A percentile compares a stretch with the other conserved stretches of the same genome.
Conservation (phyloP, 352 stramenopile genomes). For the Pseudoperonospora humuli region DNA sequence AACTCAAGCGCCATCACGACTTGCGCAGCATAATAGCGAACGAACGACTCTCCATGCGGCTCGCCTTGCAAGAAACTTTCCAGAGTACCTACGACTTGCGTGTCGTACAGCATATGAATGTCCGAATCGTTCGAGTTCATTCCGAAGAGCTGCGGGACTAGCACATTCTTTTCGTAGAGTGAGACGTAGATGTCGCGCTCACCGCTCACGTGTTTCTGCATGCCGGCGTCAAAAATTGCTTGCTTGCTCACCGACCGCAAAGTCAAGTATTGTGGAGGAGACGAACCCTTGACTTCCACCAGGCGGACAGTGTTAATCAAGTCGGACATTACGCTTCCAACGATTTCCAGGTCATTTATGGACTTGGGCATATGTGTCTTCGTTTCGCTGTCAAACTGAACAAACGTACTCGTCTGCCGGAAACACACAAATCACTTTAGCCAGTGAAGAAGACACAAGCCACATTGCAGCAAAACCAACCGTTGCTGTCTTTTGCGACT, state of each 20-base stretch:
- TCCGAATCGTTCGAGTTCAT: conserved; percentile 75
- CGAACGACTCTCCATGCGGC: conserved; percentile 63
- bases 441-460: neutral
- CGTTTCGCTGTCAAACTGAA: conserved; percentile 52
- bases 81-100: conserved; percentile 73
- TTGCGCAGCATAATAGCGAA: conserved; percentile 82
- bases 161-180: conserved; percentile 67
- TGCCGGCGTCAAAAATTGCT: conserved; percentile 64
- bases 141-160: conserved; percentile 58
- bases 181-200: conserved; percentile 82
- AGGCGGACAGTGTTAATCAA: conserved; percentile 67
- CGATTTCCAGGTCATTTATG: conserved; percentile 58
- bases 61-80: conserved; percentile 70
- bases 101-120: conserved; percentile 78
- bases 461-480: conserved; percentile 16
- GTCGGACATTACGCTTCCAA: conserved; percentile 68
- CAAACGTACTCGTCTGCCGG: conserved; percentile 39
- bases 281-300: conserved; percentile 52
- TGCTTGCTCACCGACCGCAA: conserved; percentile 76
- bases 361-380: conserved; percentile 34
- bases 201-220: conserved; percentile 75
- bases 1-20: conserved; percentile 77
- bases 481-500: conserved; percentile 45
- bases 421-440: neutral
- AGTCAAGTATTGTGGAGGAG: conserved; percentile 52